Conservation (phyloP, 305 asterid genomes). For the Galium porrigens region DNA sequence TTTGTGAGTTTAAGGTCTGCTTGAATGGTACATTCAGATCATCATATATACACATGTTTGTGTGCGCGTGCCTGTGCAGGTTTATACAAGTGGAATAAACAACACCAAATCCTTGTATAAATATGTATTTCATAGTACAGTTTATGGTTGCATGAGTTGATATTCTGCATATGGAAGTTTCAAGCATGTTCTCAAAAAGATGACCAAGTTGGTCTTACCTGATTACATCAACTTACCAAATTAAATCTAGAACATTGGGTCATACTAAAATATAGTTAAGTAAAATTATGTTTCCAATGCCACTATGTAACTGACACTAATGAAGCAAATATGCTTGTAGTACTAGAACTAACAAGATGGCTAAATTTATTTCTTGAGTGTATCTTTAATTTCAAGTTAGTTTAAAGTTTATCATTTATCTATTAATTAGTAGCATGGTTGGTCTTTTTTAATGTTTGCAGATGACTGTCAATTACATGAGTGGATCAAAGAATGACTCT, state of each 20-base stretch:
- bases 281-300: background rate
- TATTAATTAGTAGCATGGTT: background rate
- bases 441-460: slow-evolving; percentile 30
- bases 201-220: background rate
- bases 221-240: background rate
- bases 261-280: background rate
- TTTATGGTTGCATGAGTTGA: background rate
- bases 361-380: background rate
- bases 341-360: background rate
- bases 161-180: background rate
- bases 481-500: slow-evolving; percentile 51
- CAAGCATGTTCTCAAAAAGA: background rate
- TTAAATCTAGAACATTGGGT: background rate
- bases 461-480: slow-evolving; percentile 84
- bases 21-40: background rate
- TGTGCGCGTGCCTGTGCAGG: background rate
- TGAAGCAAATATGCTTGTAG: background rate
- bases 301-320: slow-evolving; percentile 1
- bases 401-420: background rate
- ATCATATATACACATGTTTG: background rate
- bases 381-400: background rate
- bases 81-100: background rate
- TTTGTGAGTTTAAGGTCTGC: background rate
- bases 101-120: background rate
- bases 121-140: background rate